A percentile compares a stretch with the other conserved stretches of the same genome.
Conservation (phyloP, 1,284 basidiomycete species). For the Moesziomyces sp. region DNA sequence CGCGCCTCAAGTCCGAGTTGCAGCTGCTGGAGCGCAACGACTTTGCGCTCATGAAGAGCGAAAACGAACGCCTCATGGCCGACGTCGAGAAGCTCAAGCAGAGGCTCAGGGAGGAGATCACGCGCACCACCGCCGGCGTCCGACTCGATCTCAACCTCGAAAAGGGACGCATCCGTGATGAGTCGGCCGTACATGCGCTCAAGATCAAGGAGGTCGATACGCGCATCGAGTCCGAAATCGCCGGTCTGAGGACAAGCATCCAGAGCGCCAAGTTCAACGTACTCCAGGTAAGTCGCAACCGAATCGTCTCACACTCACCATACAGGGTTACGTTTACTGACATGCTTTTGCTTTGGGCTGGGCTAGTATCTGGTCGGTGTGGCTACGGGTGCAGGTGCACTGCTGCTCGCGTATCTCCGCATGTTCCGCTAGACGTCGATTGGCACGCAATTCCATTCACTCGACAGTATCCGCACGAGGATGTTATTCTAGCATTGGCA, state of each 20-base stretch:
- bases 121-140: slow-evolving; percentile 91
- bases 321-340: neutral
- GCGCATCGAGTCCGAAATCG: slow-evolving; percentile 95
- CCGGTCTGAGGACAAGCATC: slow-evolving; percentile 85
- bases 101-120: slow-evolving; percentile 82
- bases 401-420: slow-evolving; percentile 84
- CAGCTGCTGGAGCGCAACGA: slow-evolving; percentile 98
- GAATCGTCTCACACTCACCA: no score
- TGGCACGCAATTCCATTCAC: neutral
- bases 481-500: neutral
- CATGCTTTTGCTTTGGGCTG: neutral
- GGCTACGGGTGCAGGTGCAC: slow-evolving; percentile 87
- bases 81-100: slow-evolving; percentile 98
- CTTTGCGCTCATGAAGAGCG: slow-evolving; percentile 91
- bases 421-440: slow-evolving; percentile 55
- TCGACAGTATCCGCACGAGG: neutral
- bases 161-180: slow-evolving; percentile 93
- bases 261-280: slow-evolving; percentile 84
- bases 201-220: slow-evolving; percentile 99
- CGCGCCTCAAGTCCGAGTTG: slow-evolving; percentile 93
- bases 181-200: slow-evolving; percentile 88
- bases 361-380: slow-evolving; percentile 57
- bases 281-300: slow-evolving; percentile 42
- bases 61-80: slow-evolving; percentile 88
- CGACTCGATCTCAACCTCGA: slow-evolving; percentile 94